Base-by-base conservation (phyloP, 2,329 filamentous ascomycete genomes). In the Stachybotrys echinatus region DNA sequence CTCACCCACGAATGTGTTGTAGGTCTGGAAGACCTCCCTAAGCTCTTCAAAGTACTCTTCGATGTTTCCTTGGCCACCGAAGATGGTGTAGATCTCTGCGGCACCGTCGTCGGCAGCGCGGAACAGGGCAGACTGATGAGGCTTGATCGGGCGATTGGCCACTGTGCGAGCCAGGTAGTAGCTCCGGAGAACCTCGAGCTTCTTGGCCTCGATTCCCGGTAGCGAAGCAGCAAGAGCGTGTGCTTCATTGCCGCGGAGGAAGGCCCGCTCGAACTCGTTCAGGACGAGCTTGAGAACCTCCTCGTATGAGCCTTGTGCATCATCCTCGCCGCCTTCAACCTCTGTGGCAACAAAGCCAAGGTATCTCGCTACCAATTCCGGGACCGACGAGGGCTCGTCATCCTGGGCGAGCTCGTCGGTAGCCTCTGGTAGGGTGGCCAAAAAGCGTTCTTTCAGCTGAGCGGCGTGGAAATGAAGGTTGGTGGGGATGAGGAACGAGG, bases 31-130 rank as follows among this genome's bases (percentile, higher is more conserved):
- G 51, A 97, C 82, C 68, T 95, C 88, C 50, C 94, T 85, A 54
- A 99, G 81, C 75, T 99, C 94, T 59, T 99, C 92, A 63, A 99
- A 99, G 73, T 99, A 99, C 73, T 99, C 95, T 72, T 99, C 92
- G 56, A 99, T 97, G 71, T 99, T 99, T 61, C 94, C 94, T 69
- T 99, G 94, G 6, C 94, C 94, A 52, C 94, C 94, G 59, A 97
- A 96, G 54, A 99, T 91, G 57, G 86, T 92, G 75, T 96, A 99
- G 52, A 99, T 82, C 60, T 83, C 86, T 49, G 92, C 92, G 50
- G 85, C 84, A 54, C 83, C 86, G 55, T 96, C 92, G 44, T 88
- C 85, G 10, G 90, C 90, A 47, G 94, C 92, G 58, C 94, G 83
- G 65, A 96, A 83, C 44, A 99, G 80, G 34, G 94, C 95, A 39